Evolutionary conservation across 2,329 filamentous ascomycete species (phyloP).

Genomic region (Thelonectria olida): DNA sequence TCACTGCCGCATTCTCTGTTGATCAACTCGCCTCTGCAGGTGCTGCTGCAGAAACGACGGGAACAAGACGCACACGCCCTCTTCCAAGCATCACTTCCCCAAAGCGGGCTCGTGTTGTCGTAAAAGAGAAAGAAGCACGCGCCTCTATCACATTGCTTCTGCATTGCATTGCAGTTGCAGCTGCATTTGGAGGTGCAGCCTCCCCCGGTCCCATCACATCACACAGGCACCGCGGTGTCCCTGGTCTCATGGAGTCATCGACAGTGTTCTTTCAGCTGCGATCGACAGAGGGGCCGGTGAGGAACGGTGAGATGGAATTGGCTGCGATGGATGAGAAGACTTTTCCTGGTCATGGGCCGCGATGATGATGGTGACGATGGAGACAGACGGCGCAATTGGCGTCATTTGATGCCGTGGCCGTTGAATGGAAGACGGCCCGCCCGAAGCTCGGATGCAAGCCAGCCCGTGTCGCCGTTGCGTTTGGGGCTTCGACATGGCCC

Average conservation of each 20-base stretch:
- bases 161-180: neutral
- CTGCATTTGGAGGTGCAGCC: too few relatives aligned
- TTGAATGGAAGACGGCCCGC: too few relatives aligned
- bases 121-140: neutral
- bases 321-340: constrained; percentile 3
- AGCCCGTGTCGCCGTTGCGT: constrained; percentile 4
- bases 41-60: too few relatives aligned
- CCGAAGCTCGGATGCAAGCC: constrained; percentile 29
- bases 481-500: neutral
- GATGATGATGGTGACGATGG: too few relatives aligned
- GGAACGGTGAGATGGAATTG: constrained; percentile 1
- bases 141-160: neutral
- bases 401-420: too few relatives aligned
- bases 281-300: constrained; percentile 18
- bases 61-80: neutral
- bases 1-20: too few relatives aligned
- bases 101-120: too few relatives aligned
- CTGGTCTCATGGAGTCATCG: too few relatives aligned
- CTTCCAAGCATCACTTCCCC: neutral
- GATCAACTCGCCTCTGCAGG: too few relatives aligned
- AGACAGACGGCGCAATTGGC: too few relatives aligned
- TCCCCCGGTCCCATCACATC: neutral
- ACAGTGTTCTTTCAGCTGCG: constrained; percentile 17
- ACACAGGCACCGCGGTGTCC: too few relatives aligned
- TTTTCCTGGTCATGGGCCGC: too few relatives aligned